A percentile compares a stretch with the other conserved stretches of the same genome.
Evolutionary conservation across 257 asterid species (phyloP).

Genomic region (Salvia splendens): DNA sequence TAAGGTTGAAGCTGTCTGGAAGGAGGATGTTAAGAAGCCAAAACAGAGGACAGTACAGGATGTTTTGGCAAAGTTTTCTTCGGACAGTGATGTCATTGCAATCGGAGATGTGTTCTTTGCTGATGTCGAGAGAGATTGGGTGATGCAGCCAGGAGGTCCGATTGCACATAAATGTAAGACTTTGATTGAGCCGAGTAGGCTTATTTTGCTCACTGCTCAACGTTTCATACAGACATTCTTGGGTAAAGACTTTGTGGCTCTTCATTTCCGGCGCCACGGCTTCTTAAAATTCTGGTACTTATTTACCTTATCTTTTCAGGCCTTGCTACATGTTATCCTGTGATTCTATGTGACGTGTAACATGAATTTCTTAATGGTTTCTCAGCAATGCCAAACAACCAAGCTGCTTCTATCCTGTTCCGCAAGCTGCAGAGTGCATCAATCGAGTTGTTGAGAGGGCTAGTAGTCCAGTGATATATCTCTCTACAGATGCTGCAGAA

Average conservation of each 20-base stretch:
- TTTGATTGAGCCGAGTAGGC: slow-evolving; percentile 83
- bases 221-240: slow-evolving; percentile 92
- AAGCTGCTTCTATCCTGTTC: slow-evolving; percentile 94
- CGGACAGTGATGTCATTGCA: slow-evolving; percentile 74
- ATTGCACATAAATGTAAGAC: slow-evolving; percentile 82
- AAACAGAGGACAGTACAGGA: slow-evolving; percentile 59
- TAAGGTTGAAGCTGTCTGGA: slow-evolving; percentile 82
- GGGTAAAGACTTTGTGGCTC: slow-evolving; percentile 82
- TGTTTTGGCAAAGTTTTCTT: slow-evolving; percentile 63
- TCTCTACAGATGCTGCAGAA: slow-evolving; percentile 91
- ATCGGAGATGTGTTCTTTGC: slow-evolving; percentile 97
- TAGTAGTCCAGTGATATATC: slow-evolving; percentile 76
- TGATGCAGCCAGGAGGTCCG: slow-evolving; percentile 97
- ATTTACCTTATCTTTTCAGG: slow-evolving; percentile 15
- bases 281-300: slow-evolving; percentile 94
- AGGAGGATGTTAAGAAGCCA: slow-evolving; percentile 89
- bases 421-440: slow-evolving; percentile 97
- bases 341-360: slow-evolving; percentile 28
- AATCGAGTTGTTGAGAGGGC: slow-evolving; percentile 73
- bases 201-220: slow-evolving; percentile 90
- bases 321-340: slow-evolving; percentile 7
- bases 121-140: slow-evolving; percentile 84
- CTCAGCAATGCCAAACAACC: slow-evolving; percentile 81
- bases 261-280: slow-evolving; percentile 97
- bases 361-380: slow-evolving; percentile 27